Evolutionary conservation across 805 yeast species (phyloP), one percentile per base, ranked within the genome.

Genomic region (Saturnispora halmiae): DNA sequence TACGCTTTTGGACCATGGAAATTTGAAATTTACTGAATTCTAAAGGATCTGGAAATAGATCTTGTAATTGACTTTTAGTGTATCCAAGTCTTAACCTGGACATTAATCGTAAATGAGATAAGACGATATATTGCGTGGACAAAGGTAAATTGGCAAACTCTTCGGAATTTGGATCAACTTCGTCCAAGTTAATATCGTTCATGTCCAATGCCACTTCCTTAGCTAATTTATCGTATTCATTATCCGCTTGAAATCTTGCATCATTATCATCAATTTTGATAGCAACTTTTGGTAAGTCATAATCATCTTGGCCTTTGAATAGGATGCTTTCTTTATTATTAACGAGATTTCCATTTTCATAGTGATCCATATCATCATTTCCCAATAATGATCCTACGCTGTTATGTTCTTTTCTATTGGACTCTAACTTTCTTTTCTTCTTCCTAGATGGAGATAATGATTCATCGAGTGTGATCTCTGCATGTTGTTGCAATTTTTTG

Each of bases 41-140:
- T 75, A 84, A 70, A 40, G 88, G 76, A 52, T 83, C 70, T 0
- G 96, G 94, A 51, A 90, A 92, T 41, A 86, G 63, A 4, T 73
- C 64, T 48, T 84, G 83, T 27, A 92, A 65, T 53, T 92, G 96
- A n/a, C 83, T 87, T 43, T 87, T 84, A 0, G 90, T 69, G 54
- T 83, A 88, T 1, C 99, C 99, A 95, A 92, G 80, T 63, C 99
- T 77, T 56, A 92, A 70, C 43, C 99, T 65, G 0, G 96, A 88
- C 46, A 86, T 72, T 20, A 87, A 63, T 42, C 99, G 60, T 13
- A 94, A 70, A 44, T 84, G 85, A 8, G 92, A 84, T 10, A 92
- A 63, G 3, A 86, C 75, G 73, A 87, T 85, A 55, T 92, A 92
- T 55, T 87, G 96, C 0, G 95, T 79, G 0, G 87, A 74, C 37